phyloP scores from a whole-genome alignment of 805 yeast species.

The Pichia cabralensis region DNA sequence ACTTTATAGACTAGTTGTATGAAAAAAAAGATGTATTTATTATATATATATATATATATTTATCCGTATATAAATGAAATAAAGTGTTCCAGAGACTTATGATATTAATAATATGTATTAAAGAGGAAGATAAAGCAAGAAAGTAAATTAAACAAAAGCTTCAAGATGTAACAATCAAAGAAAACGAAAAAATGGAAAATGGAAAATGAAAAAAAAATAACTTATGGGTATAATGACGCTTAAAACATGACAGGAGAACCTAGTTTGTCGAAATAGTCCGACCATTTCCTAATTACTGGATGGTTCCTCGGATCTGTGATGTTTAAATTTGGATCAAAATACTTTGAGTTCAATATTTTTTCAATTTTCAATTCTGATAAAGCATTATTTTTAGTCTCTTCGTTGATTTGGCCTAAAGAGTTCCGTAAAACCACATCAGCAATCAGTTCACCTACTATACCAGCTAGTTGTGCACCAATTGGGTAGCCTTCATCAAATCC shows the following conservation, averaged over 20 bases:
- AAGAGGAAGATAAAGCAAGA: too few relatives aligned
- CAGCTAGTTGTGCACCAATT: slow-evolving; percentile 62
- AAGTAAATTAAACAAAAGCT: too few relatives aligned
- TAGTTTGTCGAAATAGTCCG: background rate
- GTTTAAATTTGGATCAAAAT: slow-evolving; percentile 43
- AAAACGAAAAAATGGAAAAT: too few relatives aligned
- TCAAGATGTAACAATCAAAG: too few relatives aligned
- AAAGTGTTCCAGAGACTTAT: too few relatives aligned
- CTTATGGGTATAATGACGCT: too few relatives aligned
- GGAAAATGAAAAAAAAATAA: too few relatives aligned
- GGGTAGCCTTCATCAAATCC: slow-evolving; percentile 83
- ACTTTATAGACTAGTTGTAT: background rate
- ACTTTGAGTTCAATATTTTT: slow-evolving; percentile 42
- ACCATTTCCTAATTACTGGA: slow-evolving; percentile 21
- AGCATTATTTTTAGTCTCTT: slow-evolving; percentile 26
- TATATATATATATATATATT: background rate
- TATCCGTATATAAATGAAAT: slow-evolving; percentile 4
- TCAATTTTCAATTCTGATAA: slow-evolving; percentile 45
- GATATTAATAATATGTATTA: too few relatives aligned
- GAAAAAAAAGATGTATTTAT: background rate
- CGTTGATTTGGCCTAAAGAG: slow-evolving; percentile 4
- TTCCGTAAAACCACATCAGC: slow-evolving; percentile 29
- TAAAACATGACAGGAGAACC: background rate
- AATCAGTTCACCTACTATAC: slow-evolving; percentile 52
- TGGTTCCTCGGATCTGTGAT: slow-evolving; percentile 23